phyloP scores from a whole-genome alignment of 768 basidiomycete genomes.

The Serpula lacrymans region DNA sequence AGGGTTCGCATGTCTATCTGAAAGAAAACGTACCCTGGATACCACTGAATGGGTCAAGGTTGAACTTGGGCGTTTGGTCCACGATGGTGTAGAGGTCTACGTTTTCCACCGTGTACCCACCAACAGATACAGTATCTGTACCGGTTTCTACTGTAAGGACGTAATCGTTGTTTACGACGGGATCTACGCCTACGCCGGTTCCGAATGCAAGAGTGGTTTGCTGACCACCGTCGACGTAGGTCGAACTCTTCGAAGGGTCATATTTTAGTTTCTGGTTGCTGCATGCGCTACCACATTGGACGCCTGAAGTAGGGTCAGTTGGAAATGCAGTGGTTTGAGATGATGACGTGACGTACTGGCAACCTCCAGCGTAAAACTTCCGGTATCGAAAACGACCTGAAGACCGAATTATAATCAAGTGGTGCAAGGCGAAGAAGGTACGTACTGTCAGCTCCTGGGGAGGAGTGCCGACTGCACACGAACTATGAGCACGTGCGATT shows the following conservation, averaged over 20 bases:
- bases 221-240: conserved; percentile 43
- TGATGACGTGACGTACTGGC: conserved; percentile 33
- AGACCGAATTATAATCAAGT: conserved; percentile 9
- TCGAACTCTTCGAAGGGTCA: conserved; percentile 45
- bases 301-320: conserved; percentile 32
- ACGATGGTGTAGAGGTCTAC: conserved; percentile 49
- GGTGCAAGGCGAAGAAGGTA: not conserved
- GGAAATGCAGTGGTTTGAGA: conserved; percentile 4
- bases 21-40: conserved; percentile 40
- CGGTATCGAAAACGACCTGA: conserved; percentile 58
- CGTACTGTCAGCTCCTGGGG: conserved; percentile 43
- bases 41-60: conserved; percentile 53
- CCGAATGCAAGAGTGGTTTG: conserved; percentile 47
- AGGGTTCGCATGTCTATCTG: not conserved
- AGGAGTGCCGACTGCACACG: conserved; percentile 45
- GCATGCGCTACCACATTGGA: conserved; percentile 44
- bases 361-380: conserved; percentile 46
- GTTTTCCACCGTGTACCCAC: conserved; percentile 35
- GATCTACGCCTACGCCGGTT: conserved; percentile 53
- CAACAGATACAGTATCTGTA: conserved; percentile 48
- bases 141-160: conserved; percentile 44
- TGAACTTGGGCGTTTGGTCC: conserved; percentile 49
- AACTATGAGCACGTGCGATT: not conserved
- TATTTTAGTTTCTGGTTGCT: conserved; percentile 44
- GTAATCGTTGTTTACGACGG: conserved; percentile 42